Base-by-base conservation (phyloP, 1,139 yeast genomes). In the Sugiyamaella castrensis region DNA sequence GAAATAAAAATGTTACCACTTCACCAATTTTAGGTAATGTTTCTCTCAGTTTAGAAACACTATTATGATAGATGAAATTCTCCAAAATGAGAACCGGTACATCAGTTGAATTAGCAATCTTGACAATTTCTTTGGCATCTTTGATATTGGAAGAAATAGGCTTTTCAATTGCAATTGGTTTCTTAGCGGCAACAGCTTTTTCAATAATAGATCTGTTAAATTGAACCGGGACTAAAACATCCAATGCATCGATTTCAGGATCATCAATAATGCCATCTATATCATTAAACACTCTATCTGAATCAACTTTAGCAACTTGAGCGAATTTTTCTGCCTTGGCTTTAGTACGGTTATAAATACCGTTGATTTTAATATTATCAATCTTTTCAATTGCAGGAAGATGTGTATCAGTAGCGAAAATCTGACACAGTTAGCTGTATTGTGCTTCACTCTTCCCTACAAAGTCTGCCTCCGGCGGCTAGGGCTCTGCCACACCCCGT, bases 211-310 rank as follows among this genome's bases (percentile, higher is more conserved):
- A 80, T 43, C 81, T 71, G 65, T 88, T 91, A 72, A 69, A 77
- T 67, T 87, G 92, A 1, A 83, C 96, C 15, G 98, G 98, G 50
- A 91, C 76, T 55, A 89, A 74, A 2, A 87, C 95, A 65, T 91
- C 97, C 19, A 91, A 77, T 41, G 83, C 77, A 54, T 86, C 92
- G 38, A 88, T 78, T 0, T 76, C 67, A 26, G 80, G 72, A 62
- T 86, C 91, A 38, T 71, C 66, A 61, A 89, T 73, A 19, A 85
- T 76, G 26, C 73, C 80, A 40, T 87, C 95, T 48, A 87, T 66
- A 12, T 77, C 67, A 53, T 81, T 84, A 64, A 78, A 82, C 19
- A 91, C 84, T 55, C 80, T 78, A 37, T 55, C 52, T 13, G 70
- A 57, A 19, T 76, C 71, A 38, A 81, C 71, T 2, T 73, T 72